Evolutionary conservation across 352 stramenopile genomes (phyloP).

Genomic region (Phytophthora crassamura): DNA sequence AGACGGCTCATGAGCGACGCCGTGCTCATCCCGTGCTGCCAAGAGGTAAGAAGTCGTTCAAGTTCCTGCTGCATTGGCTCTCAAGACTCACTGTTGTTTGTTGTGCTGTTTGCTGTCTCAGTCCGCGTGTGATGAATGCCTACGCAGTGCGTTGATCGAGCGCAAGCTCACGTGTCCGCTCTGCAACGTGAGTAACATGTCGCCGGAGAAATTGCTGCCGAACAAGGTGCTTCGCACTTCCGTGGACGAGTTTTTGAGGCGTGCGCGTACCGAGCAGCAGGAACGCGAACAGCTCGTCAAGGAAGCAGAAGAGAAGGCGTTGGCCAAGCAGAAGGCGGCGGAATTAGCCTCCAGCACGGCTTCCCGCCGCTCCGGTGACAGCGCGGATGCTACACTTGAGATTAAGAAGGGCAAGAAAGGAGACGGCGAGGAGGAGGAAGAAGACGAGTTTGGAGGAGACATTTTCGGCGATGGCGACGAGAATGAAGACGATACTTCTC

Average conservation of each 20-base stretch:
- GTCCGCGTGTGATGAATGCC: slow-evolving; percentile 86
- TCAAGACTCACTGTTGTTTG: slow-evolving; percentile 17
- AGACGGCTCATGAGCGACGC: slow-evolving; percentile 90
- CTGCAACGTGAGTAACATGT: slow-evolving; percentile 85
- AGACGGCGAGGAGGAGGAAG: slow-evolving; percentile 70
- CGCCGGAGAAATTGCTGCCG: slow-evolving; percentile 81
- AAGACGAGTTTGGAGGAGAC: slow-evolving; percentile 88
- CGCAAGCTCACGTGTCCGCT: slow-evolving; percentile 83
- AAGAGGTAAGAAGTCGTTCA: slow-evolving; percentile 71
- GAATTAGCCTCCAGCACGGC: slow-evolving; percentile 61
- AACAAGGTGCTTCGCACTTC: slow-evolving; percentile 88
- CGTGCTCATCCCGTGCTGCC: slow-evolving; percentile 88
- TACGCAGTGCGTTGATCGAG: slow-evolving; percentile 80
- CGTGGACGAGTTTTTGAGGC: slow-evolving; percentile 83
- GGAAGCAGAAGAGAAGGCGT: slow-evolving; percentile 81
- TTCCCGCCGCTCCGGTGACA: slow-evolving; percentile 62
- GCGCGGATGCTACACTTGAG: slow-evolving; percentile 82
- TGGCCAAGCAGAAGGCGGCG: slow-evolving; percentile 82
- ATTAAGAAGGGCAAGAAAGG: slow-evolving; percentile 89
- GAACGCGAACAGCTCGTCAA: slow-evolving; percentile 87
- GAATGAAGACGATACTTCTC: slow-evolving; percentile 37
- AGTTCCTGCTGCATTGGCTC: slow-evolving; percentile 14
- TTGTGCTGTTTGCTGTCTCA: slow-evolving; percentile 33
- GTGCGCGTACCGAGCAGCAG: slow-evolving; percentile 81
- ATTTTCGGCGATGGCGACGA: slow-evolving; percentile 81